phyloP scores from a whole-genome alignment of 2,329 filamentous ascomycete genomes.

The Colletotrichum eremochloae region DNA sequence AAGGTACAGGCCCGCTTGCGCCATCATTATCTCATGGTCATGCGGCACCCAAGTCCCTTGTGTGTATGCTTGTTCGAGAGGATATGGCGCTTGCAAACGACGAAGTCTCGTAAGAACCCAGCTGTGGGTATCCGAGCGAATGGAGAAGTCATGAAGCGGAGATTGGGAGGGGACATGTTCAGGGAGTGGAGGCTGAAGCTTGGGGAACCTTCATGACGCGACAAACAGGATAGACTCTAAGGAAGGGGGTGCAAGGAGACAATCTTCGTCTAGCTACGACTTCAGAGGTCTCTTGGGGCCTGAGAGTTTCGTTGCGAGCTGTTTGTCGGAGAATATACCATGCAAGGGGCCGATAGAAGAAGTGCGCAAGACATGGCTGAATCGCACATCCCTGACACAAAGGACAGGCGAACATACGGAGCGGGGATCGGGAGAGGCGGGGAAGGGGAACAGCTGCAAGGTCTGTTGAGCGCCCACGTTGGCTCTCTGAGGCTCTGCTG shows the following conservation, averaged over 20 bases:
- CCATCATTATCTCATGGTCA: background rate
- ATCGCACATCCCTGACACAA: slow-evolving; percentile 32
- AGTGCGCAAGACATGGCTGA: slow-evolving; percentile 17
- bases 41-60: background rate
- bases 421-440: slow-evolving; percentile 26
- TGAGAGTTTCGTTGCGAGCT: background rate
- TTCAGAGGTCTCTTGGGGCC: background rate
- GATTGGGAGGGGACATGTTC: background rate
- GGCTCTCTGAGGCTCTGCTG: slow-evolving; percentile 1
- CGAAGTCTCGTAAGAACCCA: background rate
- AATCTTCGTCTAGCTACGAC: background rate
- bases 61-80: background rate
- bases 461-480: slow-evolving; percentile 6
- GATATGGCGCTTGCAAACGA: background rate
- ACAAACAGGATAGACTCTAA: background rate
- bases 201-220: background rate
- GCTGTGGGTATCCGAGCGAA: background rate
- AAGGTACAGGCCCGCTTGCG: background rate
- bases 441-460: slow-evolving; percentile 33
- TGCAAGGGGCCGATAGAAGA: slow-evolving; percentile 21
- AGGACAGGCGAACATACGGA: slow-evolving; percentile 15
- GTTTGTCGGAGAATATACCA: background rate
- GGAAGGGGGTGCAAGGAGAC: background rate
- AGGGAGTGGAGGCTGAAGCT: background rate
- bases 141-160: background rate